Base-by-base conservation (phyloP, 441 rosid species). In the Gossypium aridum region DNA sequence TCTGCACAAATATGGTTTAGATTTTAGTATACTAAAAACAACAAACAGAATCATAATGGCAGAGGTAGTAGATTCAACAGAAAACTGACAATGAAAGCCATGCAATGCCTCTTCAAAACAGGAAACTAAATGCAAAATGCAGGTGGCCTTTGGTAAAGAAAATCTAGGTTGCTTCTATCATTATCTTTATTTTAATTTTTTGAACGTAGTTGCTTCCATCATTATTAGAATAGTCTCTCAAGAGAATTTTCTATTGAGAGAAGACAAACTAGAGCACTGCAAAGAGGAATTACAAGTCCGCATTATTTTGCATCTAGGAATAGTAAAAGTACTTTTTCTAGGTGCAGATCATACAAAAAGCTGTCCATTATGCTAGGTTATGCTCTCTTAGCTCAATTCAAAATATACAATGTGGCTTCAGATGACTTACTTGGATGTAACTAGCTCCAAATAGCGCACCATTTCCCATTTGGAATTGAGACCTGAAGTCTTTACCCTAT, bases 401-500 rank as follows among this genome's bases (percentile, higher is more conserved):
- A 31, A 45, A 28, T 4, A 51, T 54, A 26, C 31, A 62, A 47
- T 17, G 69, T n/a, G 60, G 56, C 23, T 72, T 51, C 43, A 26
- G 19, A 61, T 3, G 14, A 73, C 64, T 68, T 81, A 89, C 99
- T 97, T 93, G 99, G 78, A 95, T 91, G 82, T 95, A 95, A 81
- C 82, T 93, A 55, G 96, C 96, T 76, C 99, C 98, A 79, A 95
- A 78, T 72, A 95, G 80, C 66, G 93, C 91, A 81, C 91, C 93
- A 77, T 89, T 90, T 64, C 96, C 98, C 53, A 91, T 72, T 63
- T 95, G 99, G 82, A 95, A 79, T 74, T 95, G 99, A 59, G 89
- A 78, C 85, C 96, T 83, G 86, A 82, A 93, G 80, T 95, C 98
- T 74, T 80, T 85, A 47, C 98, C 98, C 99, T 96, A 82, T 45